Conservation (phyloP, 192 early-diverging fungal genomes). For the Gonapodya prolifera region DNA sequence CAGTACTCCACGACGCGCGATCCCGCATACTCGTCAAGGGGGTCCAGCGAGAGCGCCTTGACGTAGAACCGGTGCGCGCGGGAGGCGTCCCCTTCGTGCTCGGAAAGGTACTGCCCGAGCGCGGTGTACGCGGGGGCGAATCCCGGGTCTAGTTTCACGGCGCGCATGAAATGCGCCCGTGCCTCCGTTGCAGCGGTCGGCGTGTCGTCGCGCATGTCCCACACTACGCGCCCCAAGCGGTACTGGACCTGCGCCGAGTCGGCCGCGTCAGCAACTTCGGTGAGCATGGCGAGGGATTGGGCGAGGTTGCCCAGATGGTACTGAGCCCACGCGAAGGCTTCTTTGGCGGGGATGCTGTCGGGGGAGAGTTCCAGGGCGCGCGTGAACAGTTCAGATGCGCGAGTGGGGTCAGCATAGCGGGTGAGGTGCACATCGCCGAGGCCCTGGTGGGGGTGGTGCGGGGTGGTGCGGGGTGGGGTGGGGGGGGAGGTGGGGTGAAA, state of each 20-base stretch:
- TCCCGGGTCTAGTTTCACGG: conserved; percentile 55
- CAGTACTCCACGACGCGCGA: conserved; percentile 50
- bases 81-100: conserved; percentile 43
- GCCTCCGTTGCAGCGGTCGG: conserved; percentile 55
- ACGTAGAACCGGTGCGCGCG: conserved; percentile 74
- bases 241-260: conserved; percentile 41
- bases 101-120: conserved; percentile 69
- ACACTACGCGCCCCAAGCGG: conserved; percentile 60
- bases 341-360: conserved; percentile 28
- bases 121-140: conserved; percentile 49
- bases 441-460: too few species aligned
- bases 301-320: conserved; percentile 33
- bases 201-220: conserved; percentile 49
- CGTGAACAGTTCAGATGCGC: neutral
- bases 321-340: conserved; percentile 56
- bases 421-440: neutral
- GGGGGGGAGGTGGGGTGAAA: too few species aligned
- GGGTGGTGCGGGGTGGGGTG: too few species aligned
- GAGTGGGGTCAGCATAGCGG: neutral
- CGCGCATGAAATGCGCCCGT: conserved; percentile 41
- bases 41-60: conserved; percentile 62
- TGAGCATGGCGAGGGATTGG: conserved; percentile 37
- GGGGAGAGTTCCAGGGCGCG: neutral
- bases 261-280: conserved; percentile 34
- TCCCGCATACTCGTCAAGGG: conserved; percentile 52